Base-by-base conservation (phyloP, 1,284 basidiomycete species). In the Ganoderma lucidum region DNA sequence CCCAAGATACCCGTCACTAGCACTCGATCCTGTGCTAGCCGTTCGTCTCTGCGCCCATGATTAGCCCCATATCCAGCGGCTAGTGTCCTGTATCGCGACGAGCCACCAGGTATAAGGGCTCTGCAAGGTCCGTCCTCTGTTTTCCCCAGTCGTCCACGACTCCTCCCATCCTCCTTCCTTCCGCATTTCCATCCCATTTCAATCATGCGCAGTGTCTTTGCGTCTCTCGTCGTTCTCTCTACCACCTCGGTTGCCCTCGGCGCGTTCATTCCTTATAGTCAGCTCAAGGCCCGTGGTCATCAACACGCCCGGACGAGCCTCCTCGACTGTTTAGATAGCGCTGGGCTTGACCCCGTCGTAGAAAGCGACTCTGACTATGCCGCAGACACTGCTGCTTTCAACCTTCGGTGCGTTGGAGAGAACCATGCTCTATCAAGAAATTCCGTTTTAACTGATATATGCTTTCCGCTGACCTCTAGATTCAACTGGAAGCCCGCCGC, bases 261-360 rank as follows among this genome's bases (percentile, higher is more conserved):
- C 28, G 44, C 45, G 1, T 64, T 63, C 48, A 48, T 64, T 15
- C 67, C 63, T 23, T 37, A 51, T 19, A 53, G 63, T 35, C 23
- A 44, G 14, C 67, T 68, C 28, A n/a, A 68, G 63, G 42, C 30
- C 41, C 67, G 67, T 23, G 45, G 48, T 51, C 23, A 28, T 8
- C n/a, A 12, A 2, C 28, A 23, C 19, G 35, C 23, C 42, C 23
- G 41, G 14, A 64, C n/a, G 23, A 15, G 35, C 10, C 59, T 68
- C 44, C 41, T 68, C 9, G 58, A 53, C 41, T 68, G 67, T 32
- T 19, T 68, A 9, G 45, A 64, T 28, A 39, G 41, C 6, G 62
- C 62, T 0, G 63, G 67, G n/a, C 41, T 68, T 42, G 63, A 64
- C 48, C 62, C 67, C 19, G 39, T 68, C 58, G 67, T 68, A 12